Conservation (phyloP, 1,284 basidiomycete genomes). For the Pseudozyma tsukubaensis region DNA sequence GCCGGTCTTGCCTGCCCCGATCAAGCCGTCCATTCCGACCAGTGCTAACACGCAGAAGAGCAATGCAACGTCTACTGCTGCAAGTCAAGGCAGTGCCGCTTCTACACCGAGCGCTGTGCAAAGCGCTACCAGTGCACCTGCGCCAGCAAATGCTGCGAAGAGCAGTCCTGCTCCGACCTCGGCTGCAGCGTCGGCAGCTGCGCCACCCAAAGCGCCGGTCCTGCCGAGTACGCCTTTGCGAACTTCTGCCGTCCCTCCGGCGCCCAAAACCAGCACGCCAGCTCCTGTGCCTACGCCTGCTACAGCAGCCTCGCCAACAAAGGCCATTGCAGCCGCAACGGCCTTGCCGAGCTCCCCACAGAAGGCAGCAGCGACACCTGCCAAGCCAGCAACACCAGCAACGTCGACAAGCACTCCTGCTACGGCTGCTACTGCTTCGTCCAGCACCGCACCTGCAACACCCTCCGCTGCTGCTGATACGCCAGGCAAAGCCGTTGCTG, state of each 20-base stretch:
- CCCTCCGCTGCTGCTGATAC: conserved; percentile 1
- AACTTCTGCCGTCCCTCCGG: conserved; percentile 10
- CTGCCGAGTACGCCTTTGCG: conserved; percentile 34
- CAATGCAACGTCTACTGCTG: conserved; percentile 8
- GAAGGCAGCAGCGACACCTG: conserved; percentile 11
- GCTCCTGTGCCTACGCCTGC: conserved; percentile 4
- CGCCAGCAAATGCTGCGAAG: conserved; percentile 4
- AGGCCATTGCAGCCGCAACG: conserved; percentile 8
- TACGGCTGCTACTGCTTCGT: conserved; percentile 8
- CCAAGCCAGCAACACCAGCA: conserved; percentile 14
- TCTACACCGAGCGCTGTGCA: conserved; percentile 3
- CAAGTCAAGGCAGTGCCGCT: too few species aligned
- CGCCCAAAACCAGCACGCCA: conserved; percentile 13
- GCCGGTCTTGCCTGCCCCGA: conserved; percentile 37
- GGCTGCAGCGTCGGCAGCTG: conserved; percentile 7
- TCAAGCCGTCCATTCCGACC: conserved; percentile 27
- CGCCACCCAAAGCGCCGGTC: conserved; percentile 14
- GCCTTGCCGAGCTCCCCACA: conserved; percentile 7
- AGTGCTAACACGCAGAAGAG: too few species aligned
- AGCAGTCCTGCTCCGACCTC: background rate
- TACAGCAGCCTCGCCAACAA: conserved; percentile 12
- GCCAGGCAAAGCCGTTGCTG: background rate
- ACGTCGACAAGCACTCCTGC: conserved; percentile 3
- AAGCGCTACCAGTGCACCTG: background rate
- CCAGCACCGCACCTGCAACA: background rate